Evolutionary conservation across 2,329 filamentous ascomycete species (phyloP).

Genomic region (Coniochaeta ligniaria): DNA sequence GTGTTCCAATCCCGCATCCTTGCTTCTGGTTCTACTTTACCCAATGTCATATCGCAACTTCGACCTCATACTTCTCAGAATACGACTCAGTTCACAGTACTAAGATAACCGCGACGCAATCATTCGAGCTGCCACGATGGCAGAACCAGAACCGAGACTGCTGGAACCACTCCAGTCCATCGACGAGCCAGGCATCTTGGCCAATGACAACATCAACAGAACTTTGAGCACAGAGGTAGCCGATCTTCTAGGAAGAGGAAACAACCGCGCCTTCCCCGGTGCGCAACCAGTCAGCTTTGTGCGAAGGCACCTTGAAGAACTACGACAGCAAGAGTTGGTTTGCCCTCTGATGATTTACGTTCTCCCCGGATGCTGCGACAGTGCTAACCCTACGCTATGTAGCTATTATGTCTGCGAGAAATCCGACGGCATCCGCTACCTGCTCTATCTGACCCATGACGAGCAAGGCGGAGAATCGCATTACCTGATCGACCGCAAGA

Average conservation of each 20-base stretch:
- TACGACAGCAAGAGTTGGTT: constrained; percentile 66
- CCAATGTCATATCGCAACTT: not conserved
- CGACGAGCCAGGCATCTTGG: not conserved
- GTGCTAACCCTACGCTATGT: constrained; percentile 3
- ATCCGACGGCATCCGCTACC: constrained; percentile 89
- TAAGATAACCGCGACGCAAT: not conserved
- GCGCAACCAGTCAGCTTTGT: constrained; percentile 94
- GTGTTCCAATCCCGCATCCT: not conserved
- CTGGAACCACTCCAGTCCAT: not conserved
- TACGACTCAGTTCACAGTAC: not conserved
- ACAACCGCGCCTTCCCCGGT: constrained; percentile 67
- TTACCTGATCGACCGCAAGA: constrained; percentile 95
- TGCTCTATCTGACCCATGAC: constrained; percentile 79
- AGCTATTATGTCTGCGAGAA: constrained; percentile 98
- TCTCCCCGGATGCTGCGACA: not conserved
- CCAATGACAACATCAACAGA: not conserved
- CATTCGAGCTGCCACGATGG: not conserved
- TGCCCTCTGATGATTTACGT: not conserved
- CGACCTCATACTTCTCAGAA: not conserved
- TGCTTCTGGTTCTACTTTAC: not conserved
- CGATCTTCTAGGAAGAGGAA: constrained; percentile 58
- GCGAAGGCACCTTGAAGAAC: constrained; percentile 71
- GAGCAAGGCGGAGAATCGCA: constrained; percentile 59
- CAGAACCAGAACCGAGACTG: not conserved
- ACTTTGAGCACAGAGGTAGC: constrained; percentile 67